phyloP scores from a whole-genome alignment of 2,329 filamentous ascomycete species.

The Epichloe gansuensis region DNA sequence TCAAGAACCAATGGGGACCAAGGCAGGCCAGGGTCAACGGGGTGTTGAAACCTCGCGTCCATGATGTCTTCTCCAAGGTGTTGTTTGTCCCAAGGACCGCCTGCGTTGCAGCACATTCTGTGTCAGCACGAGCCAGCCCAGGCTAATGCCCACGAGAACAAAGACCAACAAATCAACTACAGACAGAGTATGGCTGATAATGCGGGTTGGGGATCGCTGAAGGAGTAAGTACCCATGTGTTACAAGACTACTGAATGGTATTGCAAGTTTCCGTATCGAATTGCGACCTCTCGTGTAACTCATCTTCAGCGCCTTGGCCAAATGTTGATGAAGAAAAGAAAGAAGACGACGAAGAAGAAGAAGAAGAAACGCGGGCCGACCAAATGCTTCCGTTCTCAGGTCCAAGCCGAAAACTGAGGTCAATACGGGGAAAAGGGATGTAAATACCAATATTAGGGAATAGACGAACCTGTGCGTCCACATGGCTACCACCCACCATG shows the following conservation, averaged over 20 bases:
- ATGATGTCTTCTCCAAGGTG: not conserved
- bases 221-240: not conserved
- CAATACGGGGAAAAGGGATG: not conserved
- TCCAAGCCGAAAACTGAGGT: not conserved
- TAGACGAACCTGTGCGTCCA: not conserved
- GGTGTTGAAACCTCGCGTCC: not conserved
- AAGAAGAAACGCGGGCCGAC: no score
- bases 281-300: conserved; percentile 3
- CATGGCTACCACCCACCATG: not conserved
- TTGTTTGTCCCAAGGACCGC: not conserved
- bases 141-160: not conserved
- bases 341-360: no score
- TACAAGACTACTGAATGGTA: not conserved
- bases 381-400: not conserved
- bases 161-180: no score
- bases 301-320: not conserved
- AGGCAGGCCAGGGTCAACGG: not conserved
- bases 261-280: conserved; percentile 1
- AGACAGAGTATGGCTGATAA: not conserved
- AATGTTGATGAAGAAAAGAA: no score
- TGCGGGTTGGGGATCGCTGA: not conserved
- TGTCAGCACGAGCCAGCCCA: not conserved
- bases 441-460: not conserved
- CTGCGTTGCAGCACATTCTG: not conserved
- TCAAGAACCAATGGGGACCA: not conserved